These are phyloP conservation scores for Blastomyces gilchristii DNA, from an alignment of 2,329 filamentous ascomycete species.

Conservation along the genomic window DNA sequence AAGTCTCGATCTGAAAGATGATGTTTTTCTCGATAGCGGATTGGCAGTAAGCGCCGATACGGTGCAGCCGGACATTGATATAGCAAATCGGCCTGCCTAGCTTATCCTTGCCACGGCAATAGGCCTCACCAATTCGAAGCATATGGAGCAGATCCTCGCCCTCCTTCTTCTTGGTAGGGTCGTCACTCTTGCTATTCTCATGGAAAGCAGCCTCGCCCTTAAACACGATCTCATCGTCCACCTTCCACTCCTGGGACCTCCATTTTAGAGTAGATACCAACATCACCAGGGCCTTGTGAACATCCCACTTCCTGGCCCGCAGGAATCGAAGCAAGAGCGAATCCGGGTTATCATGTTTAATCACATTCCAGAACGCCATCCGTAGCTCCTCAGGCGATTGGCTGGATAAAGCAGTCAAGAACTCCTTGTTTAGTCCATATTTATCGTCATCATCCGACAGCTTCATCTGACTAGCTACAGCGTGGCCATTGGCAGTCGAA, in stretches of 20 bases:
- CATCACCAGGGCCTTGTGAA: conserved; percentile 89
- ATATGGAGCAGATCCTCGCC: conserved; percentile 73
- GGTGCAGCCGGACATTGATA: conserved; percentile 73
- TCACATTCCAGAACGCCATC: conserved; percentile 79
- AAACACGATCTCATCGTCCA: conserved; percentile 78
- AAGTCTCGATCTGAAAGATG: conserved; percentile 87
- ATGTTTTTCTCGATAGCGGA: conserved; percentile 79
- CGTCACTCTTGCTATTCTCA: conserved; percentile 48
- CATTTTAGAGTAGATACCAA: conserved; percentile 88
- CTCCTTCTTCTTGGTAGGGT: conserved; percentile 54
- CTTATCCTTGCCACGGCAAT: conserved; percentile 78
- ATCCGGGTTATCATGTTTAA: conserved; percentile 92
- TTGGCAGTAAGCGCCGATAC: conserved; percentile 69
- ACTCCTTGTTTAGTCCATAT: conserved; percentile 80
- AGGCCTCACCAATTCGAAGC: conserved; percentile 84
- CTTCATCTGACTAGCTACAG: conserved; percentile 28
- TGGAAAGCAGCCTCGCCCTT: conserved; percentile 62
- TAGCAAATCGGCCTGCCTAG: conserved; percentile 76
- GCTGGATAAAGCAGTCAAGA: conserved; percentile 67
- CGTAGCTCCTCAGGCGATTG: conserved; percentile 69
- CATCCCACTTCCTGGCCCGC: conserved; percentile 88
- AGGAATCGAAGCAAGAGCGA: conserved; percentile 71
- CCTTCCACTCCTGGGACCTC: conserved; percentile 70
- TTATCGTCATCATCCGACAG: conserved; percentile 65
- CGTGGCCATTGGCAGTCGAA: conserved; percentile 28